Base-by-base conservation (phyloP, 768 basidiomycete genomes). In the Kwoniella botswanensis region DNA sequence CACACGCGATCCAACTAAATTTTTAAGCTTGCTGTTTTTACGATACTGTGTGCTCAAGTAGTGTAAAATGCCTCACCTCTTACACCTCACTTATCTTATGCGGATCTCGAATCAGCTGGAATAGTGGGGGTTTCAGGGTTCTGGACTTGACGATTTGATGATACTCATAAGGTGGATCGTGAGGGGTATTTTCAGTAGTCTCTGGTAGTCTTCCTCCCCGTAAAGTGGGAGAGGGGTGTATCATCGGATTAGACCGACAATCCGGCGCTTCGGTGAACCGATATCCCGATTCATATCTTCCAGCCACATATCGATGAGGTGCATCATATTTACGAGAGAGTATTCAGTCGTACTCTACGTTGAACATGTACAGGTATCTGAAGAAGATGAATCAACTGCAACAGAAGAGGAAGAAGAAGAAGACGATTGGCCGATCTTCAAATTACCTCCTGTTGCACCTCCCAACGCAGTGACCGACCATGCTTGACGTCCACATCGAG, bases 241-340 rank as follows among this genome's bases (percentile, higher is more conserved):
- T 42, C 54, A 55, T 61, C 59, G 59, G 59, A 61, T 61, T 61
- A 42, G 59, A 61, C 59, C 59, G 59, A 61, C 22, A 24, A 12
- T n/a, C 18, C 59, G 59, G 59, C 21, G 4, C 59, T 43, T 61
- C 59, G 59, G 59, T 61, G 18, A n/a, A 29, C 59, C 59, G 59
- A 61, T n/a, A 18, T 43, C 26, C 59, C 59, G 59, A 50, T 17
- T 2, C 26, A 2, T 2, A 2, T 2, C 26, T 2, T 4, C 26
- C 26, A 26, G 4, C 26, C 26, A 4, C 26, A 26, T 4, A 26
- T 26, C 10, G 44, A 46, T 46, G 44, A 44, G 12, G 7, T 46
- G 44, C 44, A 46, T 46, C 44, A 46, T 46, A 15, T 15, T 50
- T 15, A 50, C 46, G 12, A 50, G 46, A 15, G 12, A 4, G 17